Evolutionary conservation across 495 filamentous ascomycete species (phyloP).

Genomic region (Thozetella sp.): DNA sequence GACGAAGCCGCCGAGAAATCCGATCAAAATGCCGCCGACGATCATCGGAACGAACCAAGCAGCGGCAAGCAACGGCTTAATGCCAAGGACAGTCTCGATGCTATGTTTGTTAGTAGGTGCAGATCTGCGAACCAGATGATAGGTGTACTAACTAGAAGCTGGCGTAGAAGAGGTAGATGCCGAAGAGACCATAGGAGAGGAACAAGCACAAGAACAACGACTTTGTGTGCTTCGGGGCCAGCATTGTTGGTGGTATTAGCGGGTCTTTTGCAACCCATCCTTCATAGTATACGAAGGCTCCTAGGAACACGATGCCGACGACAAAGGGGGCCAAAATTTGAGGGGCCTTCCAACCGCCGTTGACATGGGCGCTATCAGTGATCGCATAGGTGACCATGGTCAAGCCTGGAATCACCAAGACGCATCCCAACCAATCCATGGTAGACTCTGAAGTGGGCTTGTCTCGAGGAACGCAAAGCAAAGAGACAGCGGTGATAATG

Average conservation of each 20-base stretch:
- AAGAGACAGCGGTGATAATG: slow-evolving; percentile 39
- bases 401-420: slow-evolving; percentile 55
- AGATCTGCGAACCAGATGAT: not conserved
- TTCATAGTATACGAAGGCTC: slow-evolving; percentile 62
- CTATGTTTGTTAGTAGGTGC: slow-evolving; percentile 20
- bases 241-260: slow-evolving; percentile 64
- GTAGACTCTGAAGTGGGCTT: not conserved
- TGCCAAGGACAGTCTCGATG: slow-evolving; percentile 62
- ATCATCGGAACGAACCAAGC: slow-evolving; percentile 73
- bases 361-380: slow-evolving; percentile 65
- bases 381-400: slow-evolving; percentile 70
- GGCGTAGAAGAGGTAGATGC: slow-evolving; percentile 68
- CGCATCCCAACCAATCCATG: slow-evolving; percentile 10
- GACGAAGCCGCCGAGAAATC: slow-evolving; percentile 62
- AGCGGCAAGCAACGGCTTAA: slow-evolving; percentile 62
- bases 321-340: slow-evolving; percentile 59
- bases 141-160: slow-evolving; percentile 61
- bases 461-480: slow-evolving; percentile 63
- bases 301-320: slow-evolving; percentile 49
- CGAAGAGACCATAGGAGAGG: slow-evolving; percentile 66
- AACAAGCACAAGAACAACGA: slow-evolving; percentile 62
- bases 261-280: slow-evolving; percentile 64
- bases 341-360: slow-evolving; percentile 63
- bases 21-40: slow-evolving; percentile 65
- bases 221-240: slow-evolving; percentile 65